Base-by-base conservation (phyloP, 352 stramenopile genomes). In the Nothophytophthora sp. region DNA sequence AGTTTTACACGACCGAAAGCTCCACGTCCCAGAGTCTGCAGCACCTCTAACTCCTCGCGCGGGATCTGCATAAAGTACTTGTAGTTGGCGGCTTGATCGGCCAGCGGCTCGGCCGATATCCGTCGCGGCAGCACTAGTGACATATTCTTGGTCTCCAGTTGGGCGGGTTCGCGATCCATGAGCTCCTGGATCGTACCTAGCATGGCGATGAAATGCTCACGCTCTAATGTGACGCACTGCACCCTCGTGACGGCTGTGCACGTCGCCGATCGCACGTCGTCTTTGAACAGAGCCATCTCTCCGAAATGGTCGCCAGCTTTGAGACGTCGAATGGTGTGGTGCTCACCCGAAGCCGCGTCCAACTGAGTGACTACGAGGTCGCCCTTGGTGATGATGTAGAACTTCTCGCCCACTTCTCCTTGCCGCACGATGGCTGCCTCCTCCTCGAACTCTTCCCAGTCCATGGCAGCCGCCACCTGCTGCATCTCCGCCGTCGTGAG, bases 221-320 rank as follows among this genome's bases (percentile, higher is more conserved):
- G 64, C 15, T 76, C 77, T 4, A 90, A 69, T 7, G 76, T 83
- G 19, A 90, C 54, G 36, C 80, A 87, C 48, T 86, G 72, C 4
- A 88, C 81, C 28, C 67, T 45, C 0, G 75, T 79, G 7, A 80
- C 68, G 0, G 92, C 88, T 8, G 87, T 95, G 41, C 96, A 96
- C 5, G 96, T 98, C 1, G 91, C 92, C 1, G 87, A 92, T 12
- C 90, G 77, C 55, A 88, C 81, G 66, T 98, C 92, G 39, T 97
- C 77, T 15, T 96, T 97, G 33, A 98, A 78, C 5, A 98, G 67
- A 3, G 96, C 92, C 63, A 95, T 94, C 59, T 99, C 96, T 20
- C 95, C 96, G 64, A 99, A 98, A 53, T 96, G 96, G 41, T 97
- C 88, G 1, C 87, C 81, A 9, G 78, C 55, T 16, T 69, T 77